These are phyloP conservation scores for Cochlearia excelsa DNA, from an alignment of 345 rosid genomes.

Conservation along the genomic window DNA sequence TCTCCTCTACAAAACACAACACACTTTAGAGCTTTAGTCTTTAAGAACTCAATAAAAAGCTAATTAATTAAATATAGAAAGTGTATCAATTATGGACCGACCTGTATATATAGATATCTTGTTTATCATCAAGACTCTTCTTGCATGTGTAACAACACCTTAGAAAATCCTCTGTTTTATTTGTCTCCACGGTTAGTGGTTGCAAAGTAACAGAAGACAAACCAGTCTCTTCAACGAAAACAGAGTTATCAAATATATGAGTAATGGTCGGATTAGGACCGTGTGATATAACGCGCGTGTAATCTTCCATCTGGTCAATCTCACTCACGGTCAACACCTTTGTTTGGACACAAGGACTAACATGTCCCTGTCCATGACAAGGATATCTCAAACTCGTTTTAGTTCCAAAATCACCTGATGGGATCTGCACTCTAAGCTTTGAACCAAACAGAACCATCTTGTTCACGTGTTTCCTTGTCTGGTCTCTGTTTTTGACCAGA, in stretches of 20 bases:
- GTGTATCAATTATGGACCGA: slow-evolving; percentile 1
- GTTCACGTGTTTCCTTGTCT: slow-evolving; percentile 35
- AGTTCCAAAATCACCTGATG: slow-evolving; percentile 54
- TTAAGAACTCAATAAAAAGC: not conserved
- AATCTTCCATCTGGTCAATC: slow-evolving; percentile 82
- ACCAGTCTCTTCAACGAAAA: slow-evolving; percentile 46
- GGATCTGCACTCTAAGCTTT: slow-evolving; percentile 54
- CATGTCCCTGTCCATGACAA: slow-evolving; percentile 20
- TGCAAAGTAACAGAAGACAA: slow-evolving; percentile 9
- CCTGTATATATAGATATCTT: slow-evolving; percentile 72
- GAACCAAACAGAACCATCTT: slow-evolving; percentile 55
- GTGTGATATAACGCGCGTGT: slow-evolving; percentile 69
- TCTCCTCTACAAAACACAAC: slow-evolving; percentile 61
- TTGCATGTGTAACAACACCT: slow-evolving; percentile 53
- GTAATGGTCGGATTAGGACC: slow-evolving; percentile 81
- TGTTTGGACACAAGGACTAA: slow-evolving; percentile 29
- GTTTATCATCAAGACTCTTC: slow-evolving; percentile 60
- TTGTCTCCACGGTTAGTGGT: not conserved
- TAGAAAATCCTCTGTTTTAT: slow-evolving; percentile 10
- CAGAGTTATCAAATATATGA: slow-evolving; percentile 71
- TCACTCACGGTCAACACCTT: slow-evolving; percentile 45
- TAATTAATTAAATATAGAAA: not conserved
- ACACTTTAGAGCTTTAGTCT: not conserved
- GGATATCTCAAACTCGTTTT: slow-evolving; percentile 39
- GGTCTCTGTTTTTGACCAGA: slow-evolving; percentile 37